Evolutionary conservation across 2,329 filamentous ascomycete species (phyloP).

Genomic region (Colletotrichum destructivum): DNA sequence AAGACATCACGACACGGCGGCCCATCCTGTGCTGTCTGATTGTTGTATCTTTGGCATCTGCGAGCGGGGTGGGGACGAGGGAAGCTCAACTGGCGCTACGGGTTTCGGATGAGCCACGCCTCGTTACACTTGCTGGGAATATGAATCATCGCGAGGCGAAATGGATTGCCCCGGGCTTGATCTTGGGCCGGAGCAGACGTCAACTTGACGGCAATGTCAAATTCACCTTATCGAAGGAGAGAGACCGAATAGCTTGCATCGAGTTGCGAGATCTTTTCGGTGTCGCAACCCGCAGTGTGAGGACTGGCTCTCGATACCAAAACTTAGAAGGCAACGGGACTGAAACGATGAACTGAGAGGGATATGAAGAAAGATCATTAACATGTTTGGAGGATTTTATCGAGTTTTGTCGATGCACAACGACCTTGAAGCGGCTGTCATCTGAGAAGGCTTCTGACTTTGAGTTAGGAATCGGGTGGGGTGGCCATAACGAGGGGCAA

Average conservation of each 20-base stretch:
- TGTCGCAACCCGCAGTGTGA: background rate
- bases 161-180: background rate
- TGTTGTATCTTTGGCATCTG: background rate
- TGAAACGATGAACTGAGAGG: background rate
- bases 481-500: background rate
- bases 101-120: slow-evolving; percentile 10
- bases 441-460: background rate
- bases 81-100: slow-evolving; percentile 8
- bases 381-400: background rate
- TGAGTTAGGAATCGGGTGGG: background rate
- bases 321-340: background rate
- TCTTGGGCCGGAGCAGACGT: background rate
- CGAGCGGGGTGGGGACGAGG: background rate
- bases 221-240: background rate
- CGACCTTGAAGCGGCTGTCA: background rate
- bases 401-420: background rate
- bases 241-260: background rate
- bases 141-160: background rate
- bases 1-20: background rate
- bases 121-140: background rate
- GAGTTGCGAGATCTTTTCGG: background rate
- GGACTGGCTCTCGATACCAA: background rate
- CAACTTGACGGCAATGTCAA: background rate
- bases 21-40: background rate
- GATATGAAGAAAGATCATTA: background rate